phyloP scores from a whole-genome alignment of 768 basidiomycete species.

The Rhodotorula paludigena region DNA sequence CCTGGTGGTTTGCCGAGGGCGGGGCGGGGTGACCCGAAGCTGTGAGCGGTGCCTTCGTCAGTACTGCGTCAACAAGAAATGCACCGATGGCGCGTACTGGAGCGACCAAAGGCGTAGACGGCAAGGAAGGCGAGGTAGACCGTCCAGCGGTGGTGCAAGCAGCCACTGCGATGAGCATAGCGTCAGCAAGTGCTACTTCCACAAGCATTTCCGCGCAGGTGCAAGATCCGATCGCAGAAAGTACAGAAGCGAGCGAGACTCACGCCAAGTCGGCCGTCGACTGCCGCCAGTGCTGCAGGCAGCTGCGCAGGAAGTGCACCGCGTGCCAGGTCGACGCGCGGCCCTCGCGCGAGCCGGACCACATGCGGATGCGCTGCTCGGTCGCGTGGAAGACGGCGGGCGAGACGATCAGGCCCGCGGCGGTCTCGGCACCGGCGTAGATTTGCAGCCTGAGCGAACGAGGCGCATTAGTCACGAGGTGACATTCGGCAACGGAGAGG shows the following conservation, averaged over 20 bases:
- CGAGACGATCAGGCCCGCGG: conserved; percentile 36
- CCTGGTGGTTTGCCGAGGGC: conserved; percentile 12
- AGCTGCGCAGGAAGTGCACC: conserved; percentile 35
- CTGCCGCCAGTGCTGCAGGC: conserved; percentile 31
- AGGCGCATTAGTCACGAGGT: neutral
- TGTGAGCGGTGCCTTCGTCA: neutral
- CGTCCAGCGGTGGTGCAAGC: conserved; percentile 37
- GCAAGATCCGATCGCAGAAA: too few relatives aligned
- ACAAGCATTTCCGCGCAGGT: too few relatives aligned
- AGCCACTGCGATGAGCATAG: conserved; percentile 2
- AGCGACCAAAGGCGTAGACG: conserved; percentile 32
- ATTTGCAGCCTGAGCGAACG: conserved; percentile 32
- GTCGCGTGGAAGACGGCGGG: conserved; percentile 34
- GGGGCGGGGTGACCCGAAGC: conserved; percentile 19
- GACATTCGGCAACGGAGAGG: too few relatives aligned
- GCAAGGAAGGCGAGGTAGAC: conserved; percentile 40
- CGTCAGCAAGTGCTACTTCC: too few relatives aligned
- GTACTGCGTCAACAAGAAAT: too few relatives aligned
- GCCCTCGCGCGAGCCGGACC: conserved; percentile 28
- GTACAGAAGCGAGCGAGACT: neutral
- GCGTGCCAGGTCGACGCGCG: conserved; percentile 41
- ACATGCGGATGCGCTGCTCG: conserved; percentile 29
- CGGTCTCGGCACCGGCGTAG: conserved; percentile 40
- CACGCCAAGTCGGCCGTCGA: conserved; percentile 31
- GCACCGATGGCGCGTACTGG: conserved; percentile 1